These are phyloP conservation scores for Usnea hakonensis DNA, from an alignment of 495 filamentous ascomycete species.

Conservation along the genomic window DNA sequence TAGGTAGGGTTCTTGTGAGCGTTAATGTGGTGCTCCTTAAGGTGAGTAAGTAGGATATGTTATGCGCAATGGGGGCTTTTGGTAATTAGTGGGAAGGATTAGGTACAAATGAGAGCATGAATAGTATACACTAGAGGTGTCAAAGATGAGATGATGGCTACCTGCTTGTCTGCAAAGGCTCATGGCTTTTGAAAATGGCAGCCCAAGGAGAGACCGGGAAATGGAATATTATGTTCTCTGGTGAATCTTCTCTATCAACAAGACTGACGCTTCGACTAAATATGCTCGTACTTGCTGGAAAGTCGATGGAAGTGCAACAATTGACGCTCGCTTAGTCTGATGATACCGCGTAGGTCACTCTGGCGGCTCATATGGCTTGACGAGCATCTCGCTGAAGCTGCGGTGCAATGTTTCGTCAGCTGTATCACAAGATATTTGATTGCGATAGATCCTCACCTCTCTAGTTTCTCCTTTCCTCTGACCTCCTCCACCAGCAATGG, in stretches of 20 bases:
- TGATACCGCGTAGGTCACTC: constrained; percentile 32
- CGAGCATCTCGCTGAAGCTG: constrained; percentile 86
- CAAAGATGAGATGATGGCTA: constrained; percentile 5
- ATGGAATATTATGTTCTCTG: not conserved
- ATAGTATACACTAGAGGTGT: too few relatives aligned
- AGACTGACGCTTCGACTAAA: not conserved
- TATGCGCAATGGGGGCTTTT: too few relatives aligned
- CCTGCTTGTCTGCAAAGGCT: not conserved
- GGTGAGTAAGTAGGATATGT: too few relatives aligned
- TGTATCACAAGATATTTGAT: not conserved
- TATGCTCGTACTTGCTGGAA: not conserved
- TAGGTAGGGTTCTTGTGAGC: too few relatives aligned
- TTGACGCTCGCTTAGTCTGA: not conserved
- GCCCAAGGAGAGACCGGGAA: not conserved
- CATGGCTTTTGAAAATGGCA: not conserved
- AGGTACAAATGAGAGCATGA: not conserved
- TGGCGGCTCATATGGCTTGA: constrained; percentile 76
- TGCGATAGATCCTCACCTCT: constrained; percentile 43
- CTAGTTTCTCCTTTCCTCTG: constrained; percentile 84
- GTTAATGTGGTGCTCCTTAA: too few relatives aligned
- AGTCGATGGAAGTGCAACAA: not conserved
- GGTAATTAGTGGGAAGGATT: constrained; percentile 1
- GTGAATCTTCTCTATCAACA: not conserved
- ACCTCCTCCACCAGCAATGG: constrained; percentile 92
- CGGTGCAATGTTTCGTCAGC: not conserved